Conservation (phyloP, 305 asterid genomes). For the Nicotiana rustica region DNA sequence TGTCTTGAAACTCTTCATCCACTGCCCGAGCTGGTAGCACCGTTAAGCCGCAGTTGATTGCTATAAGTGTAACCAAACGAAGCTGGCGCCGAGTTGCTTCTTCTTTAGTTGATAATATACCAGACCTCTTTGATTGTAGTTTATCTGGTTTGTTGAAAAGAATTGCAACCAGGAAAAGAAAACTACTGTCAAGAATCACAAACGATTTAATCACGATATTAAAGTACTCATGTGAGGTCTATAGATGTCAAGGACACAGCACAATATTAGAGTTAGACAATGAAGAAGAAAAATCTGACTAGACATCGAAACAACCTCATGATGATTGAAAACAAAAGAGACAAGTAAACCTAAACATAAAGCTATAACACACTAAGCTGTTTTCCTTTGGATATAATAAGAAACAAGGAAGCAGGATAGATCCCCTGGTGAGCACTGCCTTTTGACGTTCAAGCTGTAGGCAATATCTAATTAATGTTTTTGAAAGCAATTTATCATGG, state of each 20-base stretch:
- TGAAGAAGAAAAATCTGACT: background rate
- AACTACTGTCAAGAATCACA: background rate
- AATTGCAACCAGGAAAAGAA: background rate
- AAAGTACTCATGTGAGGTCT: background rate
- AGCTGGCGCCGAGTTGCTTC: constrained; percentile 56
- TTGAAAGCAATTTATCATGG: background rate
- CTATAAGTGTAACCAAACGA: constrained; percentile 46
- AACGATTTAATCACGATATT: background rate
- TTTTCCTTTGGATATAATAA: background rate
- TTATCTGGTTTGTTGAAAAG: constrained; percentile 43
- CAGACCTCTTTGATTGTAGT: constrained; percentile 45
- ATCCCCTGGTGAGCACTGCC: background rate
- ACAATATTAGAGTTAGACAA: background rate
- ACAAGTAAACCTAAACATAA: constrained; percentile 21
- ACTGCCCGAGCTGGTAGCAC: constrained; percentile 58
- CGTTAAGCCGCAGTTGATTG: constrained; percentile 43
- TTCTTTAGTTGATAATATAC: constrained; percentile 41
- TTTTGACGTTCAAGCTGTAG: background rate
- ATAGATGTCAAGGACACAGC: constrained; percentile 8
- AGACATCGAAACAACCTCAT: constrained; percentile 1
- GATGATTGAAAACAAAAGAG: background rate
- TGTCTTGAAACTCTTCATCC: constrained; percentile 51
- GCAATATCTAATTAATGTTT: background rate
- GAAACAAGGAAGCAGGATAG: background rate
- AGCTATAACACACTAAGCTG: background rate